These are phyloP conservation scores for Nakataea oryzae DNA, from an alignment of 2,329 filamentous ascomycete genomes.

Conservation along the genomic window DNA sequence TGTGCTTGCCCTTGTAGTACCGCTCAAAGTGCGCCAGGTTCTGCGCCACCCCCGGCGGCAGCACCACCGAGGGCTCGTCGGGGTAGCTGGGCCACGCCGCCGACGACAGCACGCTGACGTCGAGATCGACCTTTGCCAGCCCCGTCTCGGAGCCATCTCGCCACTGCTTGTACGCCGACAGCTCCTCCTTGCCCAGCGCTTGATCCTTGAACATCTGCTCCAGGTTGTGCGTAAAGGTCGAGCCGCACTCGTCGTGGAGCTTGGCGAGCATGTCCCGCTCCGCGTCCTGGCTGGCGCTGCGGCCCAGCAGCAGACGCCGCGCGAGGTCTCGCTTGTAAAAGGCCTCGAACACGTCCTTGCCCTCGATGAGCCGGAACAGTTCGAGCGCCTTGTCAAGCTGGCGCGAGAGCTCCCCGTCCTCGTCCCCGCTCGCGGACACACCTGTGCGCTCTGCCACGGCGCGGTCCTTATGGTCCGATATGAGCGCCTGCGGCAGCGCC, in stretches of 20 bases:
- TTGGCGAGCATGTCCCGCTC: slow-evolving; percentile 92
- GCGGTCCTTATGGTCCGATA: slow-evolving; percentile 50
- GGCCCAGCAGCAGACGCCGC: slow-evolving; percentile 76
- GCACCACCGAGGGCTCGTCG: slow-evolving; percentile 52
- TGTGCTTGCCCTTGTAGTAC: slow-evolving; percentile 86
- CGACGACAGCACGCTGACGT: slow-evolving; percentile 82
- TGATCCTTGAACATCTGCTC: slow-evolving; percentile 99
- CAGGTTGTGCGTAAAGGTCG: slow-evolving; percentile 89
- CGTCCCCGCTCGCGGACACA: slow-evolving; percentile 62
- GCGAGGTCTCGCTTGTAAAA: slow-evolving; percentile 99
- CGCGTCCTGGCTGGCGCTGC: slow-evolving; percentile 88
- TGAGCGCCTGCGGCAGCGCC: slow-evolving; percentile 60
- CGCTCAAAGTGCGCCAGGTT: slow-evolving; percentile 72
- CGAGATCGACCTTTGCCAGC: slow-evolving; percentile 56
- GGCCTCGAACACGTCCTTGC: slow-evolving; percentile 95
- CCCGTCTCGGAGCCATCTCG: slow-evolving; percentile 28
- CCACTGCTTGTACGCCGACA: slow-evolving; percentile 73
- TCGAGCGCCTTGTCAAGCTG: slow-evolving; percentile 90
- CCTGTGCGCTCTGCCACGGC: slow-evolving; percentile 49
- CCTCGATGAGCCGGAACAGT: slow-evolving; percentile 92
- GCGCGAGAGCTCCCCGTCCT: slow-evolving; percentile 83
- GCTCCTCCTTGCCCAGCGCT: slow-evolving; percentile 84
- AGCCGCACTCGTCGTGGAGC: slow-evolving; percentile 85
- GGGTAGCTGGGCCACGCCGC: slow-evolving; percentile 90
- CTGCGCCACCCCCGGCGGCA: slow-evolving; percentile 66